Evolutionary conservation across 2,329 filamentous ascomycete genomes (phyloP).

Genomic region (Penicillium thymicola): DNA sequence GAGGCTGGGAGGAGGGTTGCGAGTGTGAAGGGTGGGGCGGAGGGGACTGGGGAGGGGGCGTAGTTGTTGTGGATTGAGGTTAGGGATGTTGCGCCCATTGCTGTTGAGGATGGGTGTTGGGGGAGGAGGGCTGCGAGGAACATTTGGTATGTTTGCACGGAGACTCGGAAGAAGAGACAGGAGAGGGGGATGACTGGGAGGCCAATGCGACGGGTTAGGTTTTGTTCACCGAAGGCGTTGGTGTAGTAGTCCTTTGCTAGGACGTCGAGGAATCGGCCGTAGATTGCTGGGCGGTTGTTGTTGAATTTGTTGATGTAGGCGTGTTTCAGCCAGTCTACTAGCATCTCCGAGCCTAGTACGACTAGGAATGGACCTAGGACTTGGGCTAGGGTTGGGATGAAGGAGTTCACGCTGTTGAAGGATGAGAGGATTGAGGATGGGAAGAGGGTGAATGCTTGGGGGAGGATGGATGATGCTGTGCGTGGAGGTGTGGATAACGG

Average conservation of each 20-base stretch:
- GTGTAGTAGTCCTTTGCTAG: slow-evolving; percentile 98
- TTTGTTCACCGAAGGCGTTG: slow-evolving; percentile 87
- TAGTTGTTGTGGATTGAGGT: slow-evolving; percentile 46
- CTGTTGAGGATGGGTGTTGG: slow-evolving; percentile 56
- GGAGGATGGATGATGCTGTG: slow-evolving; percentile 68
- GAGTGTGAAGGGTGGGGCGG: slow-evolving; percentile 58
- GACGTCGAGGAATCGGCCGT: slow-evolving; percentile 85
- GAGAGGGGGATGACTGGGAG: slow-evolving; percentile 88
- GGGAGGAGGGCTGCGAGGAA: slow-evolving; percentile 85
- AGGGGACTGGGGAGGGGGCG: slow-evolving; percentile 64
- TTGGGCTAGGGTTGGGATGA: slow-evolving; percentile 59
- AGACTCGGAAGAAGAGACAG: slow-evolving; percentile 90
- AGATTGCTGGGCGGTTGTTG: slow-evolving; percentile 87
- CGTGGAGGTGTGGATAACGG: slow-evolving; percentile 56
- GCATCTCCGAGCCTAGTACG: slow-evolving; percentile 92
- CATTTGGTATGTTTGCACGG: slow-evolving; percentile 97
- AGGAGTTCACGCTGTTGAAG: slow-evolving; percentile 42
- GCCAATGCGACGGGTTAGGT: slow-evolving; percentile 82
- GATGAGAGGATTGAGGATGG: slow-evolving; percentile 55
- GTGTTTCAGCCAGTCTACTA: slow-evolving; percentile 96
- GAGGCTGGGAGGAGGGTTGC: slow-evolving; percentile 56
- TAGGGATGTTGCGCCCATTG: slow-evolving; percentile 37
- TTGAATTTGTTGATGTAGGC: slow-evolving; percentile 99
- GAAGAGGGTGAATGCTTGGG: slow-evolving; percentile 79
- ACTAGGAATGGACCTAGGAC: slow-evolving; percentile 90